Evolutionary conservation across 768 basidiomycete genomes (phyloP).

Genomic region (Kwoniella bestiolae): DNA sequence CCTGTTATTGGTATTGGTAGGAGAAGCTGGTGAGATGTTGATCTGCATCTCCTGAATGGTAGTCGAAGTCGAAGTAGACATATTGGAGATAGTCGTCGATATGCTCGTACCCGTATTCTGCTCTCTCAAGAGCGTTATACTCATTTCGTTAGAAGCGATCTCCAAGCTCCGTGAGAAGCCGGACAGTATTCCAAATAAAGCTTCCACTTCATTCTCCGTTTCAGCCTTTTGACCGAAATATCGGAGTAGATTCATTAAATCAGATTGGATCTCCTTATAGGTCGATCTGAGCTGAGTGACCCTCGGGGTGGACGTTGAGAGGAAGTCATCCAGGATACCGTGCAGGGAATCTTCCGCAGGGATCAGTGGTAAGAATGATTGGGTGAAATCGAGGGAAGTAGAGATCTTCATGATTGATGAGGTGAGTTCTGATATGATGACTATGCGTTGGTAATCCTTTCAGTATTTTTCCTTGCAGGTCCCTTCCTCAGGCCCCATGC

Average conservation of each 20-base stretch:
- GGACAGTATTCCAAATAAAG: conserved; percentile 66
- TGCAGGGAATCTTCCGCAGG: conserved; percentile 27
- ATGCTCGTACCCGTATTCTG: conserved; percentile 9
- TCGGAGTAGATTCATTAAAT: conserved; percentile 65
- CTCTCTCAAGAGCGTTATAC: conserved; percentile 65
- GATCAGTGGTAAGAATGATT: conserved; percentile 56
- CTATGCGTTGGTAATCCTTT: conserved; percentile 59
- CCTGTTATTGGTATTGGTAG: neutral
- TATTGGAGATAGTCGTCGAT: neutral
- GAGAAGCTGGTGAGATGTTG: neutral
- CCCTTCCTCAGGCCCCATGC: no score
- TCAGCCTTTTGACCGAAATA: conserved; percentile 82
- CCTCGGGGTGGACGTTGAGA: conserved; percentile 61
- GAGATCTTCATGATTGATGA: conserved; percentile 61
- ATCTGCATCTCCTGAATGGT: neutral
- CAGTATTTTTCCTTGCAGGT: no score
- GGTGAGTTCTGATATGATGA: conserved; percentile 71
- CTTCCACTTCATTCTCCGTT: conserved; percentile 68
- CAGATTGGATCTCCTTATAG: conserved; percentile 64
- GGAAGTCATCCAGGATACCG: conserved; percentile 61
- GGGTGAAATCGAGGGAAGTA: conserved; percentile 66
- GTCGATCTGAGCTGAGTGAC: conserved; percentile 72
- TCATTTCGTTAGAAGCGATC: conserved; percentile 52
- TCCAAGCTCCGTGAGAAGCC: conserved; percentile 43
- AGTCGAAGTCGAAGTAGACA: neutral